Evolutionary conservation across 2,329 filamentous ascomycete genomes (phyloP), one percentile per base, ranked within the genome.

Genomic region (Tolypocladium endophyticum): DNA sequence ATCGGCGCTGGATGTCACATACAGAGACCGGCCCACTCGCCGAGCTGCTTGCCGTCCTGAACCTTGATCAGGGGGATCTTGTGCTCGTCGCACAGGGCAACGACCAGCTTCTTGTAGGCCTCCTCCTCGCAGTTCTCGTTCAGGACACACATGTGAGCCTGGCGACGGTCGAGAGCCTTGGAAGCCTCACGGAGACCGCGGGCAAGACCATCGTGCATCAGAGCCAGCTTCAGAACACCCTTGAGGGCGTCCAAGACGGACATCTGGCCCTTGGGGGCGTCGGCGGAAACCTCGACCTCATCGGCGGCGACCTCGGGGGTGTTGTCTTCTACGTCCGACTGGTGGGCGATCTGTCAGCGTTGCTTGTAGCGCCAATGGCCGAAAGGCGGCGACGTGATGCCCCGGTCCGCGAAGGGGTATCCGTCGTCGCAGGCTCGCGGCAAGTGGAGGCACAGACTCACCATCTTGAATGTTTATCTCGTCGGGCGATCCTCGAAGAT

Each of bases 11-110:
- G 25, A 39, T 2, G 39, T 53, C 45, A 92, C 93, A 78, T 87
- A 97, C 94, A 99, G 75, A 99, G 88, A 83, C 94, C 94, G 77
- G 95, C 93, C 94, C 94, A 99, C 85, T 99, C 94, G 83, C 94
- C 94, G 73, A 99, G 85, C 86, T 97, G 90, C 89, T 99, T 99
- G 80, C 94, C 94, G 79, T 99, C 94, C 70, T 92, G 93, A 67
- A 99, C 94, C 90, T 99, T 97, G 87, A 99, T 99, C 73, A 99
- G 84, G 68, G 94, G 94, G 74, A 99, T 99, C 88, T 97, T 97
- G 85, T 99, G 94, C 87, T 99, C 94, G 67, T 89, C 90, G 90
- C 94, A 99, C 64, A 99, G 89, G 65, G 94, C 94, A 71, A 97
- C 90, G 73, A 99, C 93, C 69, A 99, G 87, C 89, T 99, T 99